These are phyloP conservation scores for Phaseolus lunatus DNA, from an alignment of 306 rosid genomes.

Conservation along the genomic window DNA sequence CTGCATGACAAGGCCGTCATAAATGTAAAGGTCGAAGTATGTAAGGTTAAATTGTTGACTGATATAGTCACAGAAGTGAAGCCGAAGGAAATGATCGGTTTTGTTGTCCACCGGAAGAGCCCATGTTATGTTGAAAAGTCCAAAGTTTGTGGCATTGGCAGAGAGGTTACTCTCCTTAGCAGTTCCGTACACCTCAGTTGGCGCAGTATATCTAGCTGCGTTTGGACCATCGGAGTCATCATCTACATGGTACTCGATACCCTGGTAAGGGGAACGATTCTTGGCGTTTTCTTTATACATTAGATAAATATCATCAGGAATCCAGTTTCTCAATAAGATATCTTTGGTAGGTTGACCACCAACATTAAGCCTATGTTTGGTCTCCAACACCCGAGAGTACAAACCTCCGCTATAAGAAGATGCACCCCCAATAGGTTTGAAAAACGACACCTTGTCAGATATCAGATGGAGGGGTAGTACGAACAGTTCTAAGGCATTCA, in stretches of 20 bases:
- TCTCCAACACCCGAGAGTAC: constrained; percentile 41
- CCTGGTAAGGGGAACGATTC: accelerated
- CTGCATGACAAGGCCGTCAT: accelerated
- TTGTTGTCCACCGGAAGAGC: constrained; percentile 45
- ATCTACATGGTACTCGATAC: neutral
- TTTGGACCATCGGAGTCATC: neutral
- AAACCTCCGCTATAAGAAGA: neutral
- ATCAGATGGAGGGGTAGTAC: constrained; percentile 36
- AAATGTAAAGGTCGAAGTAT: neutral
- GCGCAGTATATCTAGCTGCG: constrained; percentile 27
- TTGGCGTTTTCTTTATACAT: neutral
- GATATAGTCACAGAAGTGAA: constrained; percentile 51
- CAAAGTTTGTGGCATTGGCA: accelerated
- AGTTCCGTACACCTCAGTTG: constrained; percentile 27
- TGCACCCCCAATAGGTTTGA: too few species aligned
- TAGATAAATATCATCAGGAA: constrained; percentile 44
- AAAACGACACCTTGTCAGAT: accelerated
- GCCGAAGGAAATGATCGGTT: constrained; percentile 37
- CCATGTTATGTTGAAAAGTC: constrained; percentile 44
- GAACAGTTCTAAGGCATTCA: constrained; percentile 63
- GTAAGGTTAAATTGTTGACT: accelerated
- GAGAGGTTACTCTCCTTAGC: neutral
- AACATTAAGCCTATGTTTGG: constrained; percentile 49
- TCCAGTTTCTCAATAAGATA: constrained; percentile 49
- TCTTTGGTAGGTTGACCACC: constrained; percentile 23